Percentiles rank a stretch among this genome's conserved stretches.
Evolutionary conservation across 805 yeast genomes (phyloP).

Genomic region (Wickerhamiella allomyrinae): DNA sequence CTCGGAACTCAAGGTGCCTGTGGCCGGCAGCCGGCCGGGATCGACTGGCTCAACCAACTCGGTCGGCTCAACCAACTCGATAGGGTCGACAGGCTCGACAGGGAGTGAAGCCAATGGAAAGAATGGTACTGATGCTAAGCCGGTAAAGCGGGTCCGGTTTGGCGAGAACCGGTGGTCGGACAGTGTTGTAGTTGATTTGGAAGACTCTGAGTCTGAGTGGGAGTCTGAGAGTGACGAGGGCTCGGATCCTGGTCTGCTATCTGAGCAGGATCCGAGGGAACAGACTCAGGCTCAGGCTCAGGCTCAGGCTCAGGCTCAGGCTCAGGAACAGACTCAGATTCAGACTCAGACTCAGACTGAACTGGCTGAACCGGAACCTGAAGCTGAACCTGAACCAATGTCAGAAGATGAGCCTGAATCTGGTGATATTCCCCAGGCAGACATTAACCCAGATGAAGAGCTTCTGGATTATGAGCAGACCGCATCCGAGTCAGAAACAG

Average conservation of each 20-base stretch:
- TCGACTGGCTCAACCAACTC: too few relatives aligned
- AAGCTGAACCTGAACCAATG: too few relatives aligned
- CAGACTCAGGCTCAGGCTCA: too few relatives aligned
- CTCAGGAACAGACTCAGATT: neutral
- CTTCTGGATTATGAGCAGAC: too few relatives aligned
- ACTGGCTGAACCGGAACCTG: neutral
- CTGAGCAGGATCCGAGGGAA: too few relatives aligned
- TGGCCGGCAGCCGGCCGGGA: neutral
- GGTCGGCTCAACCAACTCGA: too few relatives aligned
- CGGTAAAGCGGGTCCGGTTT: neutral
- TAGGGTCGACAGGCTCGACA: too few relatives aligned
- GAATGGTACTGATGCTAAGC: neutral
- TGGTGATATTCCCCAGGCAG: too few relatives aligned
- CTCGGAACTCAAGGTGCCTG: conserved; percentile 1
- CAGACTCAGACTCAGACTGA: too few relatives aligned
- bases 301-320: neutral
- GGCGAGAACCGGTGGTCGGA: conserved; percentile 1
- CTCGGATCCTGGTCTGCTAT: too few relatives aligned
- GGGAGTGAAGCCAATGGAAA: neutral
- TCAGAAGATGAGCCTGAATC: too few relatives aligned
- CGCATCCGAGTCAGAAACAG: neutral
- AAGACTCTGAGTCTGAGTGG: neutral
- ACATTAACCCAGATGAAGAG: neutral
- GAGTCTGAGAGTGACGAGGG: neutral
- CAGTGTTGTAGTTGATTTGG: neutral